phyloP scores from a whole-genome alignment of 2,329 filamentous ascomycete genomes.

The Lecanicillium sp. region DNA sequence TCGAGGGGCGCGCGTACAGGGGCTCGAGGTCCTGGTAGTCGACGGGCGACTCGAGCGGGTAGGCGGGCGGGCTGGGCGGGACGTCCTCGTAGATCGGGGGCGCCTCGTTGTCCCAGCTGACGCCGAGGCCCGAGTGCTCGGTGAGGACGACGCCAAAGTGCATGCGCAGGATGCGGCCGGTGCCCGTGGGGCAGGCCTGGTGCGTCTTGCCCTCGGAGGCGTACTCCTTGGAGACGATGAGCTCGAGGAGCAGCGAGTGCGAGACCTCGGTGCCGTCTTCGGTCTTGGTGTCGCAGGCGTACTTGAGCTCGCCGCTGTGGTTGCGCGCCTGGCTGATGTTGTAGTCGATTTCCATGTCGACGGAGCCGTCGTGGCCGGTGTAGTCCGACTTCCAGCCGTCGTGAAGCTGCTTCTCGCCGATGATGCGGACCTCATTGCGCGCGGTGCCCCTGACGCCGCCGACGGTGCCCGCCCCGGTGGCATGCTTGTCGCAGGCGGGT shows the following conservation, averaged over 20 bases:
- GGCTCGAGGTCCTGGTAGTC: conserved; percentile 37
- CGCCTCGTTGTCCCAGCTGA: conserved; percentile 95
- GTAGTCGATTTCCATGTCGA: conserved; percentile 70
- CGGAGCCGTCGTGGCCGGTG: conserved; percentile 46
- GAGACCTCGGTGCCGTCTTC: conserved; percentile 69
- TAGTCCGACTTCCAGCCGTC: conserved; percentile 81
- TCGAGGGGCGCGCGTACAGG: conserved; percentile 22
- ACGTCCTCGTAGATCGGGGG: conserved; percentile 93
- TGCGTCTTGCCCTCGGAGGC: conserved; percentile 60
- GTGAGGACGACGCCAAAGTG: conserved; percentile 81
- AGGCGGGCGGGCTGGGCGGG: conserved; percentile 74
- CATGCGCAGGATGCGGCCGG: conserved; percentile 85
- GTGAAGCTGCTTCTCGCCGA: conserved; percentile 78
- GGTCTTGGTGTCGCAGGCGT: conserved; percentile 72
- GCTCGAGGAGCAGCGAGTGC: conserved; percentile 83
- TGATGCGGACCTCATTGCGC: conserved; percentile 68
- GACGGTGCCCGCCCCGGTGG: conserved; percentile 40
- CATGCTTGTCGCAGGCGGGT: conserved; percentile 73
- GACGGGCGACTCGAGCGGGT: conserved; percentile 37
- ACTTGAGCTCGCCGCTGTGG: conserved; percentile 47
- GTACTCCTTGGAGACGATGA: conserved; percentile 92
- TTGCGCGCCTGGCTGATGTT: conserved; percentile 33
- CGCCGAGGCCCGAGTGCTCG: conserved; percentile 77
- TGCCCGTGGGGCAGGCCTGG: conserved; percentile 77
- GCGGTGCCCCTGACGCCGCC: conserved; percentile 57